Evolutionary conservation across 2,329 filamentous ascomycete genomes (phyloP).

Genomic region (Verticillium longisporum): DNA sequence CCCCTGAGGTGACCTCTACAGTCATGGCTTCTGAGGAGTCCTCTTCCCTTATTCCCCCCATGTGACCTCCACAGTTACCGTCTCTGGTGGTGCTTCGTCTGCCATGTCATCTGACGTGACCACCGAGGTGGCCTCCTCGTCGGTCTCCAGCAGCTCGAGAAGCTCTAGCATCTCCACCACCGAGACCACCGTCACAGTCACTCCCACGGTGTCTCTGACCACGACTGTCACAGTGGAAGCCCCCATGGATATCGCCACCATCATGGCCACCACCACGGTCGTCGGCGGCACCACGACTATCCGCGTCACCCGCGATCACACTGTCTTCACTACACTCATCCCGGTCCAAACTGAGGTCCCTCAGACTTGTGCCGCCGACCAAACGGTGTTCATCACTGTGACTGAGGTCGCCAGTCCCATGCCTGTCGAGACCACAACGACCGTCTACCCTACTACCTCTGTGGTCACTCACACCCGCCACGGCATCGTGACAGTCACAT

Average conservation of each 20-base stretch:
- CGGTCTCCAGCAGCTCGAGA: too few relatives aligned
- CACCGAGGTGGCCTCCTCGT: not conserved
- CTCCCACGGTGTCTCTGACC: conserved; percentile 4
- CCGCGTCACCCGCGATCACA: conserved; percentile 3
- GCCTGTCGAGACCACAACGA: not conserved
- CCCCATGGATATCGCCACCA: not conserved
- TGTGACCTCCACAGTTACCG: not conserved
- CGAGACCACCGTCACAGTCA: conserved; percentile 1
- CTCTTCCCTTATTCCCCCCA: not conserved
- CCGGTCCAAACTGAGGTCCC: not conserved
- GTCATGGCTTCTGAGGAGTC: not conserved
- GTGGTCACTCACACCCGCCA: not conserved
- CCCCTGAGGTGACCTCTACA: not conserved
- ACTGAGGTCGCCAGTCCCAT: not conserved
- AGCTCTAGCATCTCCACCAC: conserved; percentile 3
- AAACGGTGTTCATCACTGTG: not conserved
- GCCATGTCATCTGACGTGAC: not conserved
- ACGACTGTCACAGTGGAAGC: conserved; percentile 6
- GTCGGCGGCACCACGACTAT: conserved; percentile 3
- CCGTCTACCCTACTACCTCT: not conserved
- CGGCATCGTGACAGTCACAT: not conserved
- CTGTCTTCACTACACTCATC: conserved; percentile 1
- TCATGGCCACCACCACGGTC: not conserved
- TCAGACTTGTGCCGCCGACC: not conserved
- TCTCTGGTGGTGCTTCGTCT: not conserved